Evolutionary conservation across 441 rosid genomes (phyloP).

Genomic region (Populus tomentosa): DNA sequence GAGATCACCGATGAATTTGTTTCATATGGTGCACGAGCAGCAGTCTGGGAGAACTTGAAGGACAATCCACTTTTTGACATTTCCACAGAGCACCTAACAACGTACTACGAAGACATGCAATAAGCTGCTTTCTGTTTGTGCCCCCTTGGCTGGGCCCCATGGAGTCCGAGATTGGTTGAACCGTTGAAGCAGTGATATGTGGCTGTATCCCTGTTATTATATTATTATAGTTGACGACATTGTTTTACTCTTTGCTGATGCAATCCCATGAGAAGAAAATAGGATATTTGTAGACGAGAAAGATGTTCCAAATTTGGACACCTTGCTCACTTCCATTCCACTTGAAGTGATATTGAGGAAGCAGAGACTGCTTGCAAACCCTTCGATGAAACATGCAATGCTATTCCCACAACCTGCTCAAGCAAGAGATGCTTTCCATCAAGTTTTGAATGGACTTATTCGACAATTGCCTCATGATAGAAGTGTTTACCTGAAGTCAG

Average conservation of each 20-base stretch:
- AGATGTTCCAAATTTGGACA: constrained; percentile 80
- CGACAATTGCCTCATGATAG: constrained; percentile 72
- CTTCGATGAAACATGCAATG: constrained; percentile 93
- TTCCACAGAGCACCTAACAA: constrained; percentile 88
- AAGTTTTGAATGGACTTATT: constrained; percentile 80
- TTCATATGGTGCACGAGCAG: constrained; percentile 73
- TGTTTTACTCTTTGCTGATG: constrained; percentile 94
- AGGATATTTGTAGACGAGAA: constrained; percentile 74
- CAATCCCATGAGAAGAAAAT: constrained; percentile 95
- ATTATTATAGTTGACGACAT: constrained; percentile 91
- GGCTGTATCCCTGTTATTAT: constrained; percentile 95
- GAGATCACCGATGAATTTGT: constrained; percentile 3
- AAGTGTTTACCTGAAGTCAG: constrained; percentile 46
- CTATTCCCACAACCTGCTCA: constrained; percentile 88
- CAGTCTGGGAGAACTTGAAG: constrained; percentile 97
- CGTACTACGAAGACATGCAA: constrained; percentile 97
- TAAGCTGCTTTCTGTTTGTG: constrained; percentile 84
- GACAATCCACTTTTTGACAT: constrained; percentile 87
- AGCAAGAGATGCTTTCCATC: constrained; percentile 92
- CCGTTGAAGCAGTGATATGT: constrained; percentile 97
- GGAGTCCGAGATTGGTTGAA: constrained; percentile 97
- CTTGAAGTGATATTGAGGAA: constrained; percentile 73
- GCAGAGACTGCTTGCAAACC: constrained; percentile 89
- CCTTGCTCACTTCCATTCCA: constrained; percentile 80
- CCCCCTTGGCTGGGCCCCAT: constrained; percentile 96